Percentiles rank a stretch among this genome's conserved stretches.
phyloP scores from a whole-genome alignment of 139 green algal genomes.

The Picocystis salinarum region DNA sequence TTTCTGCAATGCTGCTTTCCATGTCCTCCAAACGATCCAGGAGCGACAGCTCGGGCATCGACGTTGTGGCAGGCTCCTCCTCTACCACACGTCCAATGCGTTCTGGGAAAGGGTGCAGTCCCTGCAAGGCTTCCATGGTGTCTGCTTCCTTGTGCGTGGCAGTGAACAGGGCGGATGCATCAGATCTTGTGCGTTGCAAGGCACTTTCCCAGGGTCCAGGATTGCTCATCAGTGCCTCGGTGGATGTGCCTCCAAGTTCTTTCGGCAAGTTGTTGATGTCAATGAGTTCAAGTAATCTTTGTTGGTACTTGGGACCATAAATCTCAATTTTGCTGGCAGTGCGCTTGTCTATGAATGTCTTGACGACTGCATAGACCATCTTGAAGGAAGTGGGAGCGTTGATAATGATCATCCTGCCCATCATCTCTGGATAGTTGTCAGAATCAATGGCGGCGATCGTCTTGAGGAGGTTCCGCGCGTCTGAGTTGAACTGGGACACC shows the following conservation, averaged over 20 bases:
- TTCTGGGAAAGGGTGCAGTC: too few relatives aligned
- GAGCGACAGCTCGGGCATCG: too few relatives aligned
- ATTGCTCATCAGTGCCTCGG: too few relatives aligned
- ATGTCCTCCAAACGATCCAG: too few relatives aligned
- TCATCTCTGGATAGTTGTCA: slow-evolving; percentile 71
- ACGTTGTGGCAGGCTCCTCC: too few relatives aligned
- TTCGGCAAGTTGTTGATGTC: not conserved
- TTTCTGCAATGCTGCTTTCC: too few relatives aligned
- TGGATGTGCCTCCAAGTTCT: slow-evolving; percentile 1
- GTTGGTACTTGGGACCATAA: not conserved
- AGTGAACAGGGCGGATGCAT: too few relatives aligned
- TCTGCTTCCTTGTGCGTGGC: too few relatives aligned
- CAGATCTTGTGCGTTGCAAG: too few relatives aligned
- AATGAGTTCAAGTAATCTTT: not conserved
- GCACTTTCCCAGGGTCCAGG: too few relatives aligned
- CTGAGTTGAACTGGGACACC: slow-evolving; percentile 24
- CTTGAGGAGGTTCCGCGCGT: slow-evolving; percentile 25
- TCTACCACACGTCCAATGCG: too few relatives aligned
- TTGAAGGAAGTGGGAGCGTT: slow-evolving; percentile 60
- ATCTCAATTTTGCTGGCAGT: slow-evolving; percentile 69
- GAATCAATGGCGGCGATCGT: slow-evolving; percentile 24
- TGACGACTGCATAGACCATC: slow-evolving; percentile 43
- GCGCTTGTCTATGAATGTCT: slow-evolving; percentile 46
- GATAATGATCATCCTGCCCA: slow-evolving; percentile 62
- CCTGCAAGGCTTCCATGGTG: too few relatives aligned